Base-by-base conservation (phyloP, 306 rosid species). In the Myrica gale region DNA sequence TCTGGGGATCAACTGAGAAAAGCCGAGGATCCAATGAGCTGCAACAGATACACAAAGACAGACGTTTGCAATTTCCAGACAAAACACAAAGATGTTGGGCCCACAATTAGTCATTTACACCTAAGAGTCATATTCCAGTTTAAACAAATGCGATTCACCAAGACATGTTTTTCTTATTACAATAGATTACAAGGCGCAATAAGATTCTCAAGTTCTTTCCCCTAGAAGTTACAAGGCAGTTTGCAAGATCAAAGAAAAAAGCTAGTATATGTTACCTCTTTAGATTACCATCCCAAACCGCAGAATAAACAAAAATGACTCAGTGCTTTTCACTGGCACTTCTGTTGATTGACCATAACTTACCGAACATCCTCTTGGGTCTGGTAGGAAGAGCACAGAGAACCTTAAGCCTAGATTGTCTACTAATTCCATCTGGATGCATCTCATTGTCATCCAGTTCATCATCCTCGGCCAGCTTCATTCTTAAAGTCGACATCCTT, bases 391-490 rank as follows among this genome's bases (percentile, higher is more conserved):
- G 84, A 47, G 91, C 85, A 71, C 97, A 90, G 3, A 90, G 23
- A 66, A 82, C 63, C 79, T 89, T 96, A 51, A 90, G 83, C 90
- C 74, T 90, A 39, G 90, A 83, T 46, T 77, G 82, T 69, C 92
- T 87, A 37, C 78, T 90, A 52, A 90, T 87, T 62, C 82, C 96
- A 80, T 84, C 87, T 3, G 81, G 70, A 74, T 80, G 44, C 44
- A 86, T 78, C 15, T 78, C 86, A 47, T 85, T 85, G 70, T 85
- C 96, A 41, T 84, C 90, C 37, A 90, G 79, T 5, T 84, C 92
- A 73, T 92, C 97, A 17, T 92, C 94, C 79, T 96, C 99, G 45
- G 92, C 96, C 44, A 96, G 91, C 84, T 92, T 96, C 99, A 96
- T 96, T 78, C 89, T 85, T 23, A 96, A 85, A 48, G 99, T 92